Base-by-base conservation (phyloP, 1,284 basidiomycete genomes). In the Abortiporus biennis region DNA sequence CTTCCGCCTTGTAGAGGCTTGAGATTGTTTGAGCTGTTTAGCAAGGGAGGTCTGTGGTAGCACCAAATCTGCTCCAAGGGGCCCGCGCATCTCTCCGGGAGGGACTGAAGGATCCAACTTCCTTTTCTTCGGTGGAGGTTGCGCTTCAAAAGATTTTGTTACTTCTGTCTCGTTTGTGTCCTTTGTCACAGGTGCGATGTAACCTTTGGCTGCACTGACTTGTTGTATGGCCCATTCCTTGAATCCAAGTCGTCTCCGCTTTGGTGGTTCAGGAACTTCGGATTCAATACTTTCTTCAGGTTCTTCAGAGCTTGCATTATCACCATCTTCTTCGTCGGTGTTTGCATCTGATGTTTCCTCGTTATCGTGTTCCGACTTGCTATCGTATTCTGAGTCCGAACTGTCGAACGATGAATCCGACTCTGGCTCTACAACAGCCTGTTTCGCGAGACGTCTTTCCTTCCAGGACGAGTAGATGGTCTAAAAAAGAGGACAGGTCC, bases 171-270 rank as follows among this genome's bases (percentile, higher is more conserved):
- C 6, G 2, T 35, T 43, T 11, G 38, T n/a, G 16, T 46, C 47
- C 13, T 52, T 36, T 17, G 57, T 55, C 3, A 56, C 44, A 13
- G 63, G 54, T 6, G 59, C 54, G 8, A 65, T 65, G 46, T 80
- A 74, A 13, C 70, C 69, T 56, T 83, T 84, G 6, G 73, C 76
- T 3, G 62, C 59, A 46, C 67, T 75, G 35, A 91, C 68, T 48
- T 93, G 89, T 42, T 83, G 75, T 51, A 80, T 61, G 1, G 91
- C 92, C 91, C 92, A 94, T 33, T 78, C 71, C 57, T 93, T 93
- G 74, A 93, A 94, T 5, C 74, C 75, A 3, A 70, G 53, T 13
- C 63, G 63, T 46, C 74, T 76, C 52, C 63, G 55, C 49, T 66
- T 74, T 29, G 51, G 48, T 13, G 58, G 46, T 25, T 17, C 40